Percentiles rank a stretch among this genome's conserved stretches.
Evolutionary conservation across 1,139 yeast genomes (phyloP).

Genomic region (Scheffersomyces segobiensis): DNA sequence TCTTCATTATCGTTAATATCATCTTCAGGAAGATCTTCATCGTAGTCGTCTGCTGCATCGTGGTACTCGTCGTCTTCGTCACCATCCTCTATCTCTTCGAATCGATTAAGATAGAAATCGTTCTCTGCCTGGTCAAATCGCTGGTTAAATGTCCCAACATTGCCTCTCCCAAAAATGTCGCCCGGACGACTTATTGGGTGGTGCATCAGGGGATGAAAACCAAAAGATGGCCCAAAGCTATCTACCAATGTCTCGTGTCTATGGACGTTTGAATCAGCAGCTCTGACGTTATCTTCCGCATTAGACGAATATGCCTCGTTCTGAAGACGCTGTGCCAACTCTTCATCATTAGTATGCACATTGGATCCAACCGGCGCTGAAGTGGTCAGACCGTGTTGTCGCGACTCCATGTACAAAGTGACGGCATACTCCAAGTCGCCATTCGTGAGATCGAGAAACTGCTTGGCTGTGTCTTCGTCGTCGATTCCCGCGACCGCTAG

Average conservation of each 20-base stretch:
- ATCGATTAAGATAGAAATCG: constrained; percentile 21
- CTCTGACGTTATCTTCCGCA: constrained; percentile 38
- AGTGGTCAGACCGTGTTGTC: not conserved
- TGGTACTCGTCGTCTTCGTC: constrained; percentile 21
- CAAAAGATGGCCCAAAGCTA: constrained; percentile 17
- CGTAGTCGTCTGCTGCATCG: constrained; percentile 18
- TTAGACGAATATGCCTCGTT: constrained; percentile 55
- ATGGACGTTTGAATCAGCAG: constrained; percentile 76
- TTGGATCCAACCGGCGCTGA: constrained; percentile 17
- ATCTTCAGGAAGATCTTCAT: constrained; percentile 19
- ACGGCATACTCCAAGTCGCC: constrained; percentile 85
- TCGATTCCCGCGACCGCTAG: constrained; percentile 81
- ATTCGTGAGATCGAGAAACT: constrained; percentile 78
- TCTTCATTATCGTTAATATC: constrained; percentile 19
- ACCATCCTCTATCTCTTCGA: constrained; percentile 14
- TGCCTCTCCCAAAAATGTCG: constrained; percentile 44
- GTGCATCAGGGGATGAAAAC: constrained; percentile 9
- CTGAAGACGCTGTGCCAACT: constrained; percentile 64
- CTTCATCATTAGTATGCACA: constrained; percentile 50
- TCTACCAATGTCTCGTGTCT: constrained; percentile 78
- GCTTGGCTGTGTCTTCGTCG: constrained; percentile 69
- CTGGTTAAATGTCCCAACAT: constrained; percentile 48
- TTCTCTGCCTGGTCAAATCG: constrained; percentile 37
- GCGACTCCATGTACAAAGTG: constrained; percentile 71
- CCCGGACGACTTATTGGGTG: constrained; percentile 20